Conservation (phyloP, 108 stramenopile species). For the Pseudonitzschia pungens region DNA sequence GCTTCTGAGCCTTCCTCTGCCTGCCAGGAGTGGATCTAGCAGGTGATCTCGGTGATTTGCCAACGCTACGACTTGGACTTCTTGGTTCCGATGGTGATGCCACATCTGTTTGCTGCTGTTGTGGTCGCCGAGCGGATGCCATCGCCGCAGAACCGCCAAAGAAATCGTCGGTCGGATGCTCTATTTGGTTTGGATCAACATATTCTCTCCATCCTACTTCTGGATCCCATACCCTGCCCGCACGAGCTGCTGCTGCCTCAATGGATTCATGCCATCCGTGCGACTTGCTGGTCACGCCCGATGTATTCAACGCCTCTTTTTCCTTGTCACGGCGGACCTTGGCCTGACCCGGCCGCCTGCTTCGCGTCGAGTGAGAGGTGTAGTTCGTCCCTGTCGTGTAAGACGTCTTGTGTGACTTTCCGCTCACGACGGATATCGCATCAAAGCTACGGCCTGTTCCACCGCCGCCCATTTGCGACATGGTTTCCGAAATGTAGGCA, state of each 20-base stretch:
- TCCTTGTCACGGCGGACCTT: constrained; percentile 37
- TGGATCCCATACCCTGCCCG: constrained; percentile 68
- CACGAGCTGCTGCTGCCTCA: constrained; percentile 51
- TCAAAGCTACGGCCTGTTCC: constrained; percentile 23
- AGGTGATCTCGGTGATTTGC: background rate
- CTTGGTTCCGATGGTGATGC: background rate
- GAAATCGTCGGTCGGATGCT: background rate
- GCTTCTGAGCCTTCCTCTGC: background rate
- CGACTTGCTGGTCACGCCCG: constrained; percentile 17
- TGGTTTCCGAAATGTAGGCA: constrained; percentile 43
- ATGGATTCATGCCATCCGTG: constrained; percentile 81
- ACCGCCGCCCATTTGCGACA: constrained; percentile 11
- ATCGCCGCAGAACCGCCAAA: background rate
- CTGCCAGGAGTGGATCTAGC: background rate
- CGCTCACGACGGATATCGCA: constrained; percentile 36
- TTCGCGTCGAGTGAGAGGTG: constrained; percentile 47
- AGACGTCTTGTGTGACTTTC: constrained; percentile 46
- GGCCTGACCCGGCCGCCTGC: constrained; percentile 70
- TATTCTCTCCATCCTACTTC: constrained; percentile 69
- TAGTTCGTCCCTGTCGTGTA: constrained; percentile 23
- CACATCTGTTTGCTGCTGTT: background rate
- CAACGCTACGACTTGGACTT: background rate
- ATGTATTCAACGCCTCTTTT: constrained; percentile 35
- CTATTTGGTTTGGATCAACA: constrained; percentile 32
- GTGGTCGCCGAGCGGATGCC: background rate